phyloP scores from a whole-genome alignment of 306 rosid species.

The Hylodesmum podocarpum region DNA sequence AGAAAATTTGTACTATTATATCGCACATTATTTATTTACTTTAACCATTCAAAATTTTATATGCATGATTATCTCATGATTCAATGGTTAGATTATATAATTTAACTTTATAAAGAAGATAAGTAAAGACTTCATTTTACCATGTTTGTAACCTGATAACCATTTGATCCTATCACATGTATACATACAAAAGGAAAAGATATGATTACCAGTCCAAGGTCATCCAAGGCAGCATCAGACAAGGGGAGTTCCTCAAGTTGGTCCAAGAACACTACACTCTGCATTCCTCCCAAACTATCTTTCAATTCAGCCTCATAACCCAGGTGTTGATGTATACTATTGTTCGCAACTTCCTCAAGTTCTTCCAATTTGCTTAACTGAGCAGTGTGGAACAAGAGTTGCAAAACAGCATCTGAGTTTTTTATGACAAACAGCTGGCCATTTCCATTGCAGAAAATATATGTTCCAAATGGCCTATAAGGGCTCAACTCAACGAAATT shows the following conservation, averaged over 20 bases:
- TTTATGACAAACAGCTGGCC: constrained; percentile 45
- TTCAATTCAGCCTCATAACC: constrained; percentile 39
- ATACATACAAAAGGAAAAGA: not conserved
- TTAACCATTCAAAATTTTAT: not conserved
- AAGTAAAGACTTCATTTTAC: not conserved
- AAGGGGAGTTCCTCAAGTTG: constrained; percentile 46
- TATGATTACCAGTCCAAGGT: constrained; percentile 68
- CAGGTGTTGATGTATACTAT: constrained; percentile 53
- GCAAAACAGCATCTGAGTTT: constrained; percentile 73
- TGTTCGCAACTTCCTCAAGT: constrained; percentile 19
- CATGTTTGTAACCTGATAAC: not conserved
- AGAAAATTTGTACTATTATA: not conserved
- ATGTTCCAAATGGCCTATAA: constrained; percentile 83
- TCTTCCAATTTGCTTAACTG: constrained; percentile 38
- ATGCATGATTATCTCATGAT: not conserved
- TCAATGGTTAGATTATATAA: not conserved
- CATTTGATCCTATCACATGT: not conserved
- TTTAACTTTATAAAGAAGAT: not conserved
- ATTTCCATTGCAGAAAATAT: constrained; percentile 49
- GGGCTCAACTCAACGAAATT: constrained; percentile 62
- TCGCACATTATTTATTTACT: too few species aligned
- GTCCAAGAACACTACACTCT: constrained; percentile 35
- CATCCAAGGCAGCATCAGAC: constrained; percentile 45
- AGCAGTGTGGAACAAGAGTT: constrained; percentile 57
- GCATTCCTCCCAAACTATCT: constrained; percentile 36